phyloP scores from a whole-genome alignment of 768 basidiomycete species.

The Daedaleopsis sinensis region DNA sequence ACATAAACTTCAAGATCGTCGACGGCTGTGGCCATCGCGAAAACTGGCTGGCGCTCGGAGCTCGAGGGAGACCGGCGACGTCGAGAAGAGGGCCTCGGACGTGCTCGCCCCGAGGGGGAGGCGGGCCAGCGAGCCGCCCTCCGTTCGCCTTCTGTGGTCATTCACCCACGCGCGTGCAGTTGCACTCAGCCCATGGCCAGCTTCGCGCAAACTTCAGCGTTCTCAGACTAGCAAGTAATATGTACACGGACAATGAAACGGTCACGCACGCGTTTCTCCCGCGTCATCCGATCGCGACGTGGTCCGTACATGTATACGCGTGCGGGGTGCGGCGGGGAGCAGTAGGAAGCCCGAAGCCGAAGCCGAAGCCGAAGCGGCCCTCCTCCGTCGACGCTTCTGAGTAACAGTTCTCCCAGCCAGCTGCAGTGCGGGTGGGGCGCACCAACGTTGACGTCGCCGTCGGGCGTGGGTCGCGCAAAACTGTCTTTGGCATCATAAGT shows the following conservation, averaged over 20 bases:
- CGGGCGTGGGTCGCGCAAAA: too few relatives aligned
- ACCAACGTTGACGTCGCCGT: too few relatives aligned
- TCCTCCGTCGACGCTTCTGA: not conserved
- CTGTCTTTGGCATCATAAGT: too few relatives aligned
- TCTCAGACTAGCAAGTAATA: too few relatives aligned
- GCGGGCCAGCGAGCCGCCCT: not conserved
- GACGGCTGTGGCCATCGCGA: too few relatives aligned
- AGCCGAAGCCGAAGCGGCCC: too few relatives aligned
- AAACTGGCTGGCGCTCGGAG: not conserved
- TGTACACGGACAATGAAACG: too few relatives aligned
- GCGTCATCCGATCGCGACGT: not conserved
- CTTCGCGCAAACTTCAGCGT: not conserved
- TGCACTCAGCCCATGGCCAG: not conserved
- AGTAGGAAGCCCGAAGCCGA: not conserved
- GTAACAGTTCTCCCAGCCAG: not conserved
- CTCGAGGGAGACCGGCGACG: not conserved
- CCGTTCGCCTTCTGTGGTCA: not conserved
- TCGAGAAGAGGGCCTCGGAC: not conserved
- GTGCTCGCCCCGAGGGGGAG: not conserved
- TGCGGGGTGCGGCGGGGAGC: too few relatives aligned
- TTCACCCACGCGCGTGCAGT: not conserved
- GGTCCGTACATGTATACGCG: too few relatives aligned
- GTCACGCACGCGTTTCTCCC: not conserved
- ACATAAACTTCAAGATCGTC: too few relatives aligned
- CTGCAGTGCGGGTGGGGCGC: too few relatives aligned